These are phyloP conservation scores for Selenicereus undatus DNA, from an alignment of 148 eudicot genomes.

Conservation along the genomic window DNA sequence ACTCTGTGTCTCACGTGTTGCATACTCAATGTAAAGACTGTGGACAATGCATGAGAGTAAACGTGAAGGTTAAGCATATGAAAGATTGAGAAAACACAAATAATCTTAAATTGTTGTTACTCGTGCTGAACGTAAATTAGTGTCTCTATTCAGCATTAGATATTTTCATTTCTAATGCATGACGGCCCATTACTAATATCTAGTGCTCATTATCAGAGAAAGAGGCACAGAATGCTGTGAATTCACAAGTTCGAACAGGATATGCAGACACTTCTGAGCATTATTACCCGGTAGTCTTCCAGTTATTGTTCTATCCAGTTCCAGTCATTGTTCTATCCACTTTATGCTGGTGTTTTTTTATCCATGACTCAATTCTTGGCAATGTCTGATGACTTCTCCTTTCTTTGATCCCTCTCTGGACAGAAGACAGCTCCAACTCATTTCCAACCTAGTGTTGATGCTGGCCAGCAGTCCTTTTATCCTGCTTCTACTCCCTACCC, in stretches of 20 bases:
- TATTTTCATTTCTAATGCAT: neutral
- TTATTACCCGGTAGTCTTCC: conserved; percentile 51
- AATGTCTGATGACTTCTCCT: conserved; percentile 6
- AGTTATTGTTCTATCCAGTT: neutral
- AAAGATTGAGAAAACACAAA: neutral
- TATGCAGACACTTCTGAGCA: conserved; percentile 40
- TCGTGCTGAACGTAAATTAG: too few relatives aligned
- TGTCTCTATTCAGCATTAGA: too few relatives aligned
- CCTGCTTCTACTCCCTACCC: conserved; percentile 50
- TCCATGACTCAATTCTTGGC: neutral
- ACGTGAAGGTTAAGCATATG: neutral
- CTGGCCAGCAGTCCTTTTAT: conserved; percentile 47
- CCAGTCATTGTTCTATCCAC: neutral
- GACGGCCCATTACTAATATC: neutral
- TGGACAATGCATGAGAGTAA: neutral
- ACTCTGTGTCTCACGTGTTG: neutral
- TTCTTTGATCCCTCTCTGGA: conserved; percentile 1
- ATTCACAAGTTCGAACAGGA: conserved; percentile 35
- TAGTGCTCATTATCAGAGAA: conserved; percentile 35
- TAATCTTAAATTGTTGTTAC: neutral
- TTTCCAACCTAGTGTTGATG: conserved; percentile 36
- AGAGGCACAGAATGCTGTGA: conserved; percentile 43
- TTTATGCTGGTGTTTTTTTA: neutral
- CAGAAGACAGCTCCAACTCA: conserved; percentile 43
- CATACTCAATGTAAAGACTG: neutral